phyloP scores from a whole-genome alignment of 2,329 filamentous ascomycete genomes.

The Aspergillus brunneoviolaceus region DNA sequence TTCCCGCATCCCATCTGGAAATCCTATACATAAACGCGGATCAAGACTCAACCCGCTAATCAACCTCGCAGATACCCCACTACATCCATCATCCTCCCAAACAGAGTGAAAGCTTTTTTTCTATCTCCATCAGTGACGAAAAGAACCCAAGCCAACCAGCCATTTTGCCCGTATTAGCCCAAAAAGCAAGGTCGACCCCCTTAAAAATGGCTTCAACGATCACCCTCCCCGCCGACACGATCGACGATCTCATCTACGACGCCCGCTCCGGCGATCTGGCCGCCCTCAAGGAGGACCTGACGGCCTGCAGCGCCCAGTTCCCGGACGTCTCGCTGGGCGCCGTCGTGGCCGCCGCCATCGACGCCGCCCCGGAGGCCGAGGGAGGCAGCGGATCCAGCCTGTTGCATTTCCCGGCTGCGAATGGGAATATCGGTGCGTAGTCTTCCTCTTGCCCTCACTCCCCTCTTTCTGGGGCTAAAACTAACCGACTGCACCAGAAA shows the following conservation, averaged over 20 bases:
- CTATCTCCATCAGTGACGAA: no score
- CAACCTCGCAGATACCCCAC: no score
- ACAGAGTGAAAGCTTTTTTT: no score
- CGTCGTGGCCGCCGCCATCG: conserved; percentile 63
- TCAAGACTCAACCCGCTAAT: no score
- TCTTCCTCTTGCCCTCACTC: no score
- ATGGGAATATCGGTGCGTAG: conserved; percentile 65
- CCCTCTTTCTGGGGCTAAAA: no score
- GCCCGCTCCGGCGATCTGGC: conserved; percentile 73
- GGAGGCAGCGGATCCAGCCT: conserved; percentile 48
- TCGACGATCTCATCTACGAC: conserved; percentile 89
- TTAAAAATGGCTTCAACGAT: conserved; percentile 27
- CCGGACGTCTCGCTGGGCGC: conserved; percentile 61
- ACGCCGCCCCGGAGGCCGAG: conserved; percentile 74
- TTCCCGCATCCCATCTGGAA: no score
- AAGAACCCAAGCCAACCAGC: no score
- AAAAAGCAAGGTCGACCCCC: no score
- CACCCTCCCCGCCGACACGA: conserved; percentile 69
- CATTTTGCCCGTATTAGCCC: no score
- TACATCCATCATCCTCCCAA: no score
- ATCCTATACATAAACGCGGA: no score
- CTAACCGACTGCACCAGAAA: conserved; percentile 33
- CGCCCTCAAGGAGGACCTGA: conserved; percentile 63
- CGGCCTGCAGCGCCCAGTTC: conserved; percentile 62
- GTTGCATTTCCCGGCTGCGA: conserved; percentile 89